Base-by-base conservation (phyloP, 345 rosid species). In the Hypericum perforatum region DNA sequence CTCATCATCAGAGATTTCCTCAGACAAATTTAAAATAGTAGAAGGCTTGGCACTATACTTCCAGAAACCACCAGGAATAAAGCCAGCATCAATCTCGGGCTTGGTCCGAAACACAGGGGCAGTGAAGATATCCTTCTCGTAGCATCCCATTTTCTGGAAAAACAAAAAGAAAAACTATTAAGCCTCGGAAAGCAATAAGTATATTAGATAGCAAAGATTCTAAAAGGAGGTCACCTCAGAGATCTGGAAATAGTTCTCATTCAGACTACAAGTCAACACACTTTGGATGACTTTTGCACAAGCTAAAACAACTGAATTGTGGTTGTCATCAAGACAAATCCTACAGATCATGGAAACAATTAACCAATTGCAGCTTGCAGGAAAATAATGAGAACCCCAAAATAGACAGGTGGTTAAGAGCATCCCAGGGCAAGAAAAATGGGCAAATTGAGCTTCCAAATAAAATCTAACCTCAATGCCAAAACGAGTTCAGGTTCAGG, bases 401-500 rank as follows among this genome's bases (percentile, higher is more conserved):
- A 43, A 38, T 39, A 48, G 47, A 46, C 51, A 44, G 46, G 16
- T 11, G 61, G 8, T 52, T 40, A 8, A 50, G n/a, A 50, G 58
- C 51, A 39, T 9, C 11, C 13, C 14, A 63, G 46, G 45, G 46
- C 29, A 49, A 45, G 22, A 7, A 53, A 29, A 52, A 61, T 16
- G 42, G 41, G 49, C 32, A 61, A 38, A 3, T 45, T 11, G 48
- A 43, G 44, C 16, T 39, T 64, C 46, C 7, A 43, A 45, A 37
- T 36, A 36, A 51, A 57, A 54, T 52, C 32, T 57, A 55, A 84
- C 98, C 98, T 84, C 74, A 91, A 69, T 45, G 96, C 64, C 63
- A 91, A 81, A 68, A 74, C 78, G 63, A 91, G 92, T 69, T 82
- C 95, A 59, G 98, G 98, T 76, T 91, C 82, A 8, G 98, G 98